Percentiles rank a stretch among this genome's conserved stretches.
phyloP scores from a whole-genome alignment of 179 eudicot genomes.

The Vitellaria paradoxa region DNA sequence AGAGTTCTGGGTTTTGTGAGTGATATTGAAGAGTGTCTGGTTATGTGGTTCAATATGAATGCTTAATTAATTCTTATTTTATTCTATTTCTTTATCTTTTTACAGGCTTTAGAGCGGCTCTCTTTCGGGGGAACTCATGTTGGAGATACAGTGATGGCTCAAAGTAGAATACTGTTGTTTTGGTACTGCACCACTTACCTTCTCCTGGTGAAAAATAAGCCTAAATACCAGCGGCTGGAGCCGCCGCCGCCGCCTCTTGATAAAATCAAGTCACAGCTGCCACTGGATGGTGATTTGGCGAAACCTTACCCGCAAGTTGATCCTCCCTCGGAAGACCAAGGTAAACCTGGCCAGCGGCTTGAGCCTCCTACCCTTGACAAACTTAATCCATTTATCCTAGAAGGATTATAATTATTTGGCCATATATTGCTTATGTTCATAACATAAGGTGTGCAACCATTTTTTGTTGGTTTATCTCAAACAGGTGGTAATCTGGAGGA shows the following conservation, averaged over 20 bases:
- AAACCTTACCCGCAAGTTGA: slow-evolving; percentile 33
- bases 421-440: slow-evolving; percentile 31
- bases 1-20: too few species aligned
- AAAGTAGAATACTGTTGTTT: slow-evolving; percentile 74
- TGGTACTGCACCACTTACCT: slow-evolving; percentile 87
- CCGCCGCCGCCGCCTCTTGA: slow-evolving; percentile 43
- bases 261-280: slow-evolving; percentile 27
- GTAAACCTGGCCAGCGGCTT: slow-evolving; percentile 44
- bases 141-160: slow-evolving; percentile 70
- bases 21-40: neutral
- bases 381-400: slow-evolving; percentile 68
- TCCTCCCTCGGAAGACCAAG: slow-evolving; percentile 31
- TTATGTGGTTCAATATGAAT: neutral
- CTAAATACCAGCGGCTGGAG: slow-evolving; percentile 78
- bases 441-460: slow-evolving; percentile 30
- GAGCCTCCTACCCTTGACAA: slow-evolving; percentile 49
- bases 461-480: slow-evolving; percentile 52
- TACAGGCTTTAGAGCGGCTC: slow-evolving; percentile 84
- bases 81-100: neutral
- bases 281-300: slow-evolving; percentile 29
- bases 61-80: neutral
- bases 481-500: slow-evolving; percentile 59
- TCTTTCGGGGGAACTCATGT: slow-evolving; percentile 69
- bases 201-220: slow-evolving; percentile 86
- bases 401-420: slow-evolving; percentile 77